Conservation (phyloP, 257 asterid species). For the Eustoma russellianum region DNA sequence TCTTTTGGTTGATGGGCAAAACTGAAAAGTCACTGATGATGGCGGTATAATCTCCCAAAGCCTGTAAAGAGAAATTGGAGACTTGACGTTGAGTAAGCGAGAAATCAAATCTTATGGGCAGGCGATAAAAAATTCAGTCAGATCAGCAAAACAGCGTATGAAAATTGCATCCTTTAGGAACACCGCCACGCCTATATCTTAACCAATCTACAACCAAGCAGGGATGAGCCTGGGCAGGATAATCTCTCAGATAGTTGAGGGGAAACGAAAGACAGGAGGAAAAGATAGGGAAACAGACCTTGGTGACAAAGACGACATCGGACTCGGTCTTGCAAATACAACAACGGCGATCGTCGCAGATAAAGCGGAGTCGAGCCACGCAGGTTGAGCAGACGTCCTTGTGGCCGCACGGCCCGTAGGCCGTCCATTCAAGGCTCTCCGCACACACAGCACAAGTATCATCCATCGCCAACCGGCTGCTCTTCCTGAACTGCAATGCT, state of each 20-base stretch:
- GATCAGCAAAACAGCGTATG: neutral
- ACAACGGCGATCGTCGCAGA: constrained; percentile 88
- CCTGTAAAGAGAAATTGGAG: constrained; percentile 24
- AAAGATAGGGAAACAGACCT: constrained; percentile 27
- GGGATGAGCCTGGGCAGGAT: too few relatives aligned
- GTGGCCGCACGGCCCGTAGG: constrained; percentile 95
- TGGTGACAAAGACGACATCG: constrained; percentile 64
- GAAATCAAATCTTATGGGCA: neutral
- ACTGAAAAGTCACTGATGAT: constrained; percentile 53
- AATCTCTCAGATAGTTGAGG: neutral
- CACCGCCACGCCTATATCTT: neutral
- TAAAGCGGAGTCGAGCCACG: constrained; percentile 96
- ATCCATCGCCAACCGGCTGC: constrained; percentile 41
- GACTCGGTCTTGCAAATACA: constrained; percentile 93
- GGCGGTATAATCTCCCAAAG: constrained; percentile 77
- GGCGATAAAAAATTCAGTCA: too few relatives aligned
- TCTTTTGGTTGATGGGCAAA: constrained; percentile 63
- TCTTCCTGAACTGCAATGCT: too few relatives aligned
- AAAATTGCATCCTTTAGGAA: neutral
- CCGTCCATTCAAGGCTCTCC: constrained; percentile 90
- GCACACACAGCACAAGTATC: constrained; percentile 99
- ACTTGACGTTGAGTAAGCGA: neutral
- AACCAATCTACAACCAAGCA: too few relatives aligned
- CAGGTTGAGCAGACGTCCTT: constrained; percentile 97
- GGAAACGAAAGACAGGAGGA: neutral